Base-by-base conservation (phyloP, 495 filamentous ascomycete species). In the Rhizodiscina lignyota region DNA sequence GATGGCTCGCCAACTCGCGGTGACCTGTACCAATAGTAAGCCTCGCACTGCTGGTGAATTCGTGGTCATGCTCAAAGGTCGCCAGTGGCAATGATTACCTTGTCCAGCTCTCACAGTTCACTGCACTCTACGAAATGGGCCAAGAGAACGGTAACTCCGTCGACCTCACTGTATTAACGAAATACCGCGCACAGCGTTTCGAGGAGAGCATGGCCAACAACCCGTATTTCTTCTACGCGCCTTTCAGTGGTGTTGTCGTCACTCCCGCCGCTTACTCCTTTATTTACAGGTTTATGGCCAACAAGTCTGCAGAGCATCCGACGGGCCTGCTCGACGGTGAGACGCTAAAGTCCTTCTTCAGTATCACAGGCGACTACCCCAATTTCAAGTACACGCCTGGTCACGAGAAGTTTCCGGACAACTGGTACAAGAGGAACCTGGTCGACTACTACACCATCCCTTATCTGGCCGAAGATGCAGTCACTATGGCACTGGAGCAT, bases 1-100 rank as follows among this genome's bases (percentile, higher is more conserved):
- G 70, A 77, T 46, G 61, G 54, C 10, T 74, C 68, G 23, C 59
- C 69, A 5, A 67, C 65, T 0, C 60, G 64, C 10, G 59, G 60
- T 11, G 68, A 74, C 34, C 55, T 65, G 12, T 70, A 48, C 32
- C 32, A 39, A n/a, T n/a, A n/a, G n/a, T n/a, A n/a, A n/a, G n/a
- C n/a, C n/a, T n/a, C n/a, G n/a, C n/a, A n/a, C n/a, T n/a, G n/a
- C n/a, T n/a, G n/a, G n/a, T n/a, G n/a, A n/a, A n/a, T n/a, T n/a
- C n/a, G n/a, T n/a, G n/a, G n/a, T n/a, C n/a, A n/a, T n/a, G n/a
- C n/a, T n/a, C n/a, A n/a, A n/a, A n/a, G n/a, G 10, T 21, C 13
- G 16, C 13, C 11, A 50, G 32, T 28, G 54, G 54, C 36, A 53
- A 54, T 30, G 44, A 40, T 38, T 52, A 55, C 36, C 34, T 47